phyloP scores from a whole-genome alignment of 2,329 filamentous ascomycete species.

The Fusarium heterosporum region DNA sequence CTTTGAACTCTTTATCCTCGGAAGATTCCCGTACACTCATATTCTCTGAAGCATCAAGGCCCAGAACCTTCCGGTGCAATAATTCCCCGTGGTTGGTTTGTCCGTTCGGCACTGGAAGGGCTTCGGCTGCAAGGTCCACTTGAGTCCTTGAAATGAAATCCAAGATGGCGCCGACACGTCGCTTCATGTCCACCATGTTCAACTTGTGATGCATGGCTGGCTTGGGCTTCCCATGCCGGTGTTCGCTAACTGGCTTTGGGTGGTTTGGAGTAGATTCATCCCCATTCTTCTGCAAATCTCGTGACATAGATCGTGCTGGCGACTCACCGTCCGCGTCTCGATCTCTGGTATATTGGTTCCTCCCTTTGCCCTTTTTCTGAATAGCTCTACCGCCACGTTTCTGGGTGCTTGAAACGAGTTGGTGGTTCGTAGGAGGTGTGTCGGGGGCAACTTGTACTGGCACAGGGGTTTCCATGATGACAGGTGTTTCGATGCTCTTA shows the following conservation, averaged over 20 bases:
- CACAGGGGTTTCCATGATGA: conserved; percentile 45
- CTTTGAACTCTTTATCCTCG: conserved; percentile 71
- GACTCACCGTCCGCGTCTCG: conserved; percentile 71
- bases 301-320: conserved; percentile 67
- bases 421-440: conserved; percentile 59
- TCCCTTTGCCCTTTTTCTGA: conserved; percentile 75
- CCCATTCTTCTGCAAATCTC: conserved; percentile 55
- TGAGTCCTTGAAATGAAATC: conserved; percentile 93
- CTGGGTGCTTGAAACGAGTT: conserved; percentile 60
- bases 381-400: conserved; percentile 72
- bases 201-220: conserved; percentile 71
- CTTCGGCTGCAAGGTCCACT: conserved; percentile 81
- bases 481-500: conserved; percentile 51
- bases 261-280: conserved; percentile 53
- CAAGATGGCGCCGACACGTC: conserved; percentile 83
- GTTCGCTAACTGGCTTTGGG: conserved; percentile 56
- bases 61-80: conserved; percentile 54
- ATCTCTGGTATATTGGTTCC: conserved; percentile 87
- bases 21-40: conserved; percentile 42
- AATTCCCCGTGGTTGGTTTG: conserved; percentile 55
- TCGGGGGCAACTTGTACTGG: conserved; percentile 50
- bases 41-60: conserved; percentile 42
- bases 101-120: conserved; percentile 59
- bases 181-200: conserved; percentile 89
- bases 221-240: conserved; percentile 67